These are phyloP conservation scores for Phytopythium montanum DNA, from an alignment of 352 stramenopile species.

Conservation along the genomic window DNA sequence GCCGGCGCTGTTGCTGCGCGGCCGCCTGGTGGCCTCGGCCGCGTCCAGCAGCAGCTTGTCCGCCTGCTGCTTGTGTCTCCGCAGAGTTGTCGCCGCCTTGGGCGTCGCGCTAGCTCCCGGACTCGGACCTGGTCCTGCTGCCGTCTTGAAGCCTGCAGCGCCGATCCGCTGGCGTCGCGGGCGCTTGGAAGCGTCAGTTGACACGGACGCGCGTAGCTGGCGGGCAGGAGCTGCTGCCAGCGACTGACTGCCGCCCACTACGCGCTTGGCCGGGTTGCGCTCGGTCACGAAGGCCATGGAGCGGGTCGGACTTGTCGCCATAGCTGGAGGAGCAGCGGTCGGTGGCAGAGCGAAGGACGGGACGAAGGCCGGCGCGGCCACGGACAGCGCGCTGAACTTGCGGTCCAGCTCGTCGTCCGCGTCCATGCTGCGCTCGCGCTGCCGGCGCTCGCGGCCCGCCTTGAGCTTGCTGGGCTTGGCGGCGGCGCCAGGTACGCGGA, in stretches of 20 bases:
- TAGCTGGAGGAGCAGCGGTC: slow-evolving; percentile 6
- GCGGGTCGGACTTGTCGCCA: slow-evolving; percentile 12
- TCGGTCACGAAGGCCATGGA: slow-evolving; percentile 59
- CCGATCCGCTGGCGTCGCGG: slow-evolving; percentile 57
- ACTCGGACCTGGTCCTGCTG: slow-evolving; percentile 6
- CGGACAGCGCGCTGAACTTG: slow-evolving; percentile 56
- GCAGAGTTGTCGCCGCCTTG: slow-evolving; percentile 11
- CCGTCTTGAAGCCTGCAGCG: slow-evolving; percentile 32
- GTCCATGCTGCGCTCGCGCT: slow-evolving; percentile 46
- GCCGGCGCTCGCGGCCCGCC: slow-evolving; percentile 50
- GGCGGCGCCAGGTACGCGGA: neutral
- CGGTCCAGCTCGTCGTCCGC: slow-evolving; percentile 58
- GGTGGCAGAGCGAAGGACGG: slow-evolving; percentile 14
- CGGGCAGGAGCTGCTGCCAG: neutral
- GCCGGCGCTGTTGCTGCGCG: slow-evolving; percentile 38
- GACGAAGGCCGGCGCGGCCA: slow-evolving; percentile 53
- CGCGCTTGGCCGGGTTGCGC: slow-evolving; percentile 11
- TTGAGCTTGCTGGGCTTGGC: slow-evolving; percentile 39
- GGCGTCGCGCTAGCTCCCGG: slow-evolving; percentile 7
- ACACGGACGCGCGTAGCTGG: neutral
- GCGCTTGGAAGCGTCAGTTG: slow-evolving; percentile 8
- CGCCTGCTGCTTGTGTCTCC: slow-evolving; percentile 15
- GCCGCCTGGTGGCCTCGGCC: slow-evolving; percentile 12
- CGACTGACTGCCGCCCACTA: neutral
- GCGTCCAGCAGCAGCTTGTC: slow-evolving; percentile 33